phyloP scores from a whole-genome alignment of 2,329 filamentous ascomycete genomes.

The Lachnellula occidentalis region DNA sequence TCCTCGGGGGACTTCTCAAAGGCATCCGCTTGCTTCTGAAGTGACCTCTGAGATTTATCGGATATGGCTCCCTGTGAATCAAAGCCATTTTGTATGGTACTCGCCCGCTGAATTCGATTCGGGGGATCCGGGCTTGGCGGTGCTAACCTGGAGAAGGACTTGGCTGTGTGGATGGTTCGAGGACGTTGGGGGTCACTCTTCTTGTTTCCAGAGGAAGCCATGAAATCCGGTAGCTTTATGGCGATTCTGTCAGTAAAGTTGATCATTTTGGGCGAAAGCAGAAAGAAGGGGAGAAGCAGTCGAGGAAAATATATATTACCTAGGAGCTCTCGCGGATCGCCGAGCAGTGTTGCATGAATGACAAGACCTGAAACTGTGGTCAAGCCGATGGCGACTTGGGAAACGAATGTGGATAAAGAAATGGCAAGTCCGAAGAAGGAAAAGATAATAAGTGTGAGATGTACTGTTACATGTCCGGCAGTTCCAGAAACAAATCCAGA shows the following conservation, averaged over 20 bases:
- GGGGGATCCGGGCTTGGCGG: slow-evolving; percentile 17
- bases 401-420: slow-evolving; percentile 22
- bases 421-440: slow-evolving; percentile 10
- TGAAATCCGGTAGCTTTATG: slow-evolving; percentile 29
- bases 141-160: slow-evolving; percentile 35
- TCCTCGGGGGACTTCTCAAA: slow-evolving; percentile 38
- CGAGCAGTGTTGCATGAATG: slow-evolving; percentile 26
- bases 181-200: slow-evolving; percentile 26
- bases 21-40: slow-evolving; percentile 18
- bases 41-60: slow-evolving; percentile 18
- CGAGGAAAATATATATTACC: slow-evolving; percentile 14
- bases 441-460: slow-evolving; percentile 8
- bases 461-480: slow-evolving; percentile 21
- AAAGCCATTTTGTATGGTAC: slow-evolving; percentile 29
- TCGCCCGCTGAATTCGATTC: slow-evolving; percentile 25
- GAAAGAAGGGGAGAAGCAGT: not conserved
- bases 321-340: slow-evolving; percentile 9
- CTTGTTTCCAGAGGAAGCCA: slow-evolving; percentile 24
- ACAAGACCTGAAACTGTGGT: slow-evolving; percentile 27
- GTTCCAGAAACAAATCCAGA: not conserved
- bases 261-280: slow-evolving; percentile 11
- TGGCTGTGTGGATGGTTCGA: slow-evolving; percentile 32
- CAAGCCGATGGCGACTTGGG: slow-evolving; percentile 19
- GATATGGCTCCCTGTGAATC: slow-evolving; percentile 12
- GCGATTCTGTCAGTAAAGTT: slow-evolving; percentile 28